phyloP scores from a whole-genome alignment of 345 rosid genomes.

The Raphanus raphanistrum region DNA sequence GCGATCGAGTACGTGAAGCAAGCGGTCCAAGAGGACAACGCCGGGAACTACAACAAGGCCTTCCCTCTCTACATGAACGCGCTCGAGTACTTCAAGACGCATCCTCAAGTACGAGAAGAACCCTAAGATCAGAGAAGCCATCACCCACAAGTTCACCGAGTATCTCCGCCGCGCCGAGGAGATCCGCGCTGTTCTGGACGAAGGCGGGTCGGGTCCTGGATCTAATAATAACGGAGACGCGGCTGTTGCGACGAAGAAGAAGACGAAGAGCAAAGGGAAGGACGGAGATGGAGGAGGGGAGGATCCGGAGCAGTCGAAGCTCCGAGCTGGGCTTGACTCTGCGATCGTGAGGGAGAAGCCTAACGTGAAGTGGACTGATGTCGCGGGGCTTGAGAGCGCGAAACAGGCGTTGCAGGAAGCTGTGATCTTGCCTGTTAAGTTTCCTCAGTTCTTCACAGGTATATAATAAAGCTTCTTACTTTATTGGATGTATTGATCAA shows the following conservation, averaged over 20 bases:
- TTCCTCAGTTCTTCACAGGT: constrained; percentile 94
- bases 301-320: constrained; percentile 77
- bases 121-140: constrained; percentile 75
- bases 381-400: constrained; percentile 90
- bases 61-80: constrained; percentile 90
- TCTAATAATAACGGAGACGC: constrained; percentile 56
- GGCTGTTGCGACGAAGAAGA: constrained; percentile 58
- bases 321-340: constrained; percentile 74
- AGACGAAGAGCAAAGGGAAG: constrained; percentile 68
- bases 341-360: constrained; percentile 87
- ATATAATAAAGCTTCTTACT: not conserved
- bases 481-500: not conserved
- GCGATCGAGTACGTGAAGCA: constrained; percentile 90
- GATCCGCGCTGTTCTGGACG: constrained; percentile 76
- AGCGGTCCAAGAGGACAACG: constrained; percentile 88
- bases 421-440: constrained; percentile 86
- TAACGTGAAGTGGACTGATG: constrained; percentile 80
- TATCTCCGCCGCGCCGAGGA: constrained; percentile 93
- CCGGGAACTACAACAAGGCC: constrained; percentile 81
- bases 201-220: constrained; percentile 65
- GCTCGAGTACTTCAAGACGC: constrained; percentile 84
- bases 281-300: constrained; percentile 63
- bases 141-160: constrained; percentile 73
- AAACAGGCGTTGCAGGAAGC: constrained; percentile 89
- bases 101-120: constrained; percentile 91